Percentiles rank a stretch among this genome's conserved stretches.
Conservation (phyloP, 225 moss, liverwort and hornwort species). For the Rhytidiadelphus loreus region DNA sequence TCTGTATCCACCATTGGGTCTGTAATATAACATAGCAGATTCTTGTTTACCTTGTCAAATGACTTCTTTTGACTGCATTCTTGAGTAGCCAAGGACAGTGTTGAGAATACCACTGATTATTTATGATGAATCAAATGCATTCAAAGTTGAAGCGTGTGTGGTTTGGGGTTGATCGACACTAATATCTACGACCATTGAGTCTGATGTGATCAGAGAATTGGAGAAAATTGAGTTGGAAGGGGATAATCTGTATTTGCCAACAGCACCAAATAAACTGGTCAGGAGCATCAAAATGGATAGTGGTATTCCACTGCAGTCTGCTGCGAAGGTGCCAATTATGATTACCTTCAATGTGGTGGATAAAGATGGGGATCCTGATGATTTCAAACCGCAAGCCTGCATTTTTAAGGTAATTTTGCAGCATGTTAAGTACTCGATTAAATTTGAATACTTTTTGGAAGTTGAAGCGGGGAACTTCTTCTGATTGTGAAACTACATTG, state of each 20-base stretch:
- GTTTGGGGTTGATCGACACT: background rate
- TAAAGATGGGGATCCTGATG: conserved; percentile 57
- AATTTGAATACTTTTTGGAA: background rate
- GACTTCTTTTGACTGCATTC: background rate
- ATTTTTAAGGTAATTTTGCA: conserved; percentile 63
- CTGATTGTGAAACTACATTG: background rate
- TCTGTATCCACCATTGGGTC: background rate
- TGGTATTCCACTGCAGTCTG: conserved; percentile 76
- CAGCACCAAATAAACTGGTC: conserved; percentile 69
- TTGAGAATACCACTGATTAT: background rate
- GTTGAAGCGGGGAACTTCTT: background rate
- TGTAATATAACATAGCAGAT: background rate
- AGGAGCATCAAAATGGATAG: conserved; percentile 73
- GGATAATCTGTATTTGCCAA: conserved; percentile 68
- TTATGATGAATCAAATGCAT: background rate
- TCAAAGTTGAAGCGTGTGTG: background rate
- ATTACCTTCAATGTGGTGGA: conserved; percentile 90
- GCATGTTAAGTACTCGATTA: background rate
- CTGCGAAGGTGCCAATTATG: conserved; percentile 88
- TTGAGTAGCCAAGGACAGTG: background rate
- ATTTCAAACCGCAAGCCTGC: conserved; percentile 60
- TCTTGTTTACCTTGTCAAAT: background rate
- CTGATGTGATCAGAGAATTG: conserved; percentile 42
- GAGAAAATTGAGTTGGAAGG: conserved; percentile 76
- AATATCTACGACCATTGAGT: background rate